Percentiles rank a stretch among this genome's conserved stretches.
phyloP scores from a whole-genome alignment of 805 yeast genomes.

The Candida gorgasii region DNA sequence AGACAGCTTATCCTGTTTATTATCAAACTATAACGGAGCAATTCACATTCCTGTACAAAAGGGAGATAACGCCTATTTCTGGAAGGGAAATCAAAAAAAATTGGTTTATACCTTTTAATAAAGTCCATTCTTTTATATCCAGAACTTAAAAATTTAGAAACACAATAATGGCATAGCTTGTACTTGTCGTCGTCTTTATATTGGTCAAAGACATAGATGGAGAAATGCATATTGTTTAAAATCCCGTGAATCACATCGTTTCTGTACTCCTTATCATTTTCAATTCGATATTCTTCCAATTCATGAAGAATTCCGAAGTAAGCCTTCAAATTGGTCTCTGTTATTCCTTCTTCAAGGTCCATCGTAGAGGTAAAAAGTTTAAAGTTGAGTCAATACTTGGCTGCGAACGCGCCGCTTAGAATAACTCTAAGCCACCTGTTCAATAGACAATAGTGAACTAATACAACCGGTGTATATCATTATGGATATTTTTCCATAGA shows the following conservation, averaged over 20 bases:
- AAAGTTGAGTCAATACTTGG: no score
- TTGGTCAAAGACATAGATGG: background rate
- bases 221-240: background rate
- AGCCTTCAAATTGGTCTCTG: background rate
- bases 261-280: background rate
- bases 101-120: background rate
- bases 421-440: no score
- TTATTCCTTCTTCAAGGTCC: background rate
- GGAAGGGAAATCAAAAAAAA: background rate
- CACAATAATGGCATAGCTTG: background rate
- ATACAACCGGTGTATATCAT: no score
- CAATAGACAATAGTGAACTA: no score
- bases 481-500: no score
- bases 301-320: background rate
- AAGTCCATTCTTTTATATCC: background rate
- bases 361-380: no score
- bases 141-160: background rate
- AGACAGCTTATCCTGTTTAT: no score
- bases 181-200: background rate
- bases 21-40: background rate
- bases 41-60: background rate
- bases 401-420: no score
- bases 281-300: background rate
- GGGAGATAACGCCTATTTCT: background rate
- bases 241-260: background rate